These are phyloP conservation scores for Tetratostichococcus sp. DNA, from an alignment of 139 green algal species.

Conservation along the genomic window DNA sequence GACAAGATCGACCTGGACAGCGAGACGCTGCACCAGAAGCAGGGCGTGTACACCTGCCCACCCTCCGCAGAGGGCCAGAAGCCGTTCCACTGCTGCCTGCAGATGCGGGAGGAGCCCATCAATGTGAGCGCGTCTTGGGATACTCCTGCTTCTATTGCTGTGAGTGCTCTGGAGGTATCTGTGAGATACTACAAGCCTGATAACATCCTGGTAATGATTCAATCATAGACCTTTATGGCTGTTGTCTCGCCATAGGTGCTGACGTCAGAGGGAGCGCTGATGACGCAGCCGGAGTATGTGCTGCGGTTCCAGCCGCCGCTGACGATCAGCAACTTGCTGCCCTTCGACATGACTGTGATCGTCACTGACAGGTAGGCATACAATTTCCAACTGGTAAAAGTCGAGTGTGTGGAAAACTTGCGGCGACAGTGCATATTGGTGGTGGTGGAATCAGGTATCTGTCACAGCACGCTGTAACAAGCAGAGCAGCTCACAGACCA, in stretches of 20 bases:
- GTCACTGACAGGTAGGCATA: conserved; percentile 10
- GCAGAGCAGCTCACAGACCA: too few relatives aligned
- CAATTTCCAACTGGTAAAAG: neutral
- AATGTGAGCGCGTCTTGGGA: conserved; percentile 15
- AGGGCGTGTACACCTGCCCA: conserved; percentile 46
- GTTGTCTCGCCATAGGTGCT: neutral
- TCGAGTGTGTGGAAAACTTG: too few relatives aligned
- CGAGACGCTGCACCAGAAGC: conserved; percentile 27
- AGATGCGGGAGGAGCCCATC: conserved; percentile 40
- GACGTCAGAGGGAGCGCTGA: neutral
- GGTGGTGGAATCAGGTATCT: too few relatives aligned
- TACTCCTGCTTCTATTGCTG: too few relatives aligned
- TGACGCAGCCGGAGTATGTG: conserved; percentile 22
- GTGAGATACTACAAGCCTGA: neutral
- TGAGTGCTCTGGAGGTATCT: neutral
- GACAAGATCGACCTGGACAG: conserved; percentile 33
- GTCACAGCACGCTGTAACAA: too few relatives aligned
- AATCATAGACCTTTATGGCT: neutral
- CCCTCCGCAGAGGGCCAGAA: neutral
- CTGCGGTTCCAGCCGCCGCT: conserved; percentile 41
- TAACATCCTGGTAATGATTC: too few relatives aligned
- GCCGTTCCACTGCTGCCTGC: conserved; percentile 43
- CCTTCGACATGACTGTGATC: conserved; percentile 26
- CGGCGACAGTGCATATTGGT: too few relatives aligned
- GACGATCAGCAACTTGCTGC: conserved; percentile 41